Evolutionary conservation across 768 basidiomycete species (phyloP).

Genomic region (Mycena sanguinolenta): DNA sequence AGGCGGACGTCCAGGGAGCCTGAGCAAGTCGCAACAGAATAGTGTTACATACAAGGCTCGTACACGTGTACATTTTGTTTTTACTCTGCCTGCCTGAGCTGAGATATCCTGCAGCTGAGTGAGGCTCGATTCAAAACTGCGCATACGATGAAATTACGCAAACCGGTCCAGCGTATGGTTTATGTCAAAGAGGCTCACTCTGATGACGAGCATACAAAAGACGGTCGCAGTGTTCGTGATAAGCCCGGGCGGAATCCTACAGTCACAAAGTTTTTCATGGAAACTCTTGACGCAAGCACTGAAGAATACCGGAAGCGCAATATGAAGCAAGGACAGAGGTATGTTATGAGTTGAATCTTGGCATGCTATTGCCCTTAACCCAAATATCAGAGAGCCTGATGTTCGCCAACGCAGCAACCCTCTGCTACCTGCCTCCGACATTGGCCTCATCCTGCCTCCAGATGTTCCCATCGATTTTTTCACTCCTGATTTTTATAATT

Average conservation of each 20-base stretch:
- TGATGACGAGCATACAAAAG: constrained; percentile 12
- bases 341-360: too few species aligned
- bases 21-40: constrained; percentile 1
- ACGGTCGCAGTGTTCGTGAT: not conserved
- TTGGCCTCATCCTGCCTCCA: constrained; percentile 11
- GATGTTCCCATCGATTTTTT: constrained; percentile 24
- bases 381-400: constrained; percentile 1
- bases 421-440: constrained; percentile 11
- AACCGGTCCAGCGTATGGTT: constrained; percentile 18
- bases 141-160: not conserved
- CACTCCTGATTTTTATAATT: constrained; percentile 19
- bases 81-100: too few species aligned
- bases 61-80: constrained; percentile 3
- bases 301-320: constrained; percentile 23
- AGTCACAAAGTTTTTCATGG: not conserved
- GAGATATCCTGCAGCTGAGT: not conserved
- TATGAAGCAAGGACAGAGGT: constrained; percentile 12
- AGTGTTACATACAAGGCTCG: constrained; percentile 13
- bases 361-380: too few species aligned
- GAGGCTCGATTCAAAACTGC: constrained; percentile 5
- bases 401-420: constrained; percentile 1
- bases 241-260: constrained; percentile 23
- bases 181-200: constrained; percentile 19
- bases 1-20: constrained; percentile 15
- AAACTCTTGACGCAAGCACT: constrained; percentile 11